Conservation (phyloP, 2,329 filamentous ascomycete genomes). For the Ceratocystis eucalypticola region DNA sequence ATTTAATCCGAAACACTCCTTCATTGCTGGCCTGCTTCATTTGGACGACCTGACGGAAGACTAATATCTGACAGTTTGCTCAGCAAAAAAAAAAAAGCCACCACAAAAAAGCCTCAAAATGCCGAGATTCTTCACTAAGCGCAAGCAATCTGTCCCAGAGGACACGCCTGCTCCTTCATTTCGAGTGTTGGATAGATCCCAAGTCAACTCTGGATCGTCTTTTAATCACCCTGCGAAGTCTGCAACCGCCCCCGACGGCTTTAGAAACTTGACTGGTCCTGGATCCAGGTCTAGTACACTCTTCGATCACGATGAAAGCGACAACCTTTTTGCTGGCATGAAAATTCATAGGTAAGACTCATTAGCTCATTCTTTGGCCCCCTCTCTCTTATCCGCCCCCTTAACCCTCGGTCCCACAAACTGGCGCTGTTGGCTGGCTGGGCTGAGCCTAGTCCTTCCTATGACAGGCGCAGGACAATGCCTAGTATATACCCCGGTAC, state of each 20-base stretch:
- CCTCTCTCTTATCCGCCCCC: background rate
- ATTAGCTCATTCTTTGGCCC: conserved; percentile 21
- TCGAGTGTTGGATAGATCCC: conserved; percentile 43
- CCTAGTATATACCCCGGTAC: conserved; percentile 6
- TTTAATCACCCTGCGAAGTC: conserved; percentile 13
- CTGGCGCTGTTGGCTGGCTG: background rate
- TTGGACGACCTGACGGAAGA: background rate
- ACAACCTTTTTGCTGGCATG: conserved; percentile 46
- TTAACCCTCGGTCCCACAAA: conserved; percentile 3
- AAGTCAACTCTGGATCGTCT: conserved; percentile 22
- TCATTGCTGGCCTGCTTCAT: background rate
- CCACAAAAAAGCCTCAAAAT: conserved; percentile 31
- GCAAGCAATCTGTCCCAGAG: conserved; percentile 45
- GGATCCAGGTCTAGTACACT: conserved; percentile 29
- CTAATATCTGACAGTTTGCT: conserved; percentile 4
- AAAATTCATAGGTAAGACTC: conserved; percentile 42
- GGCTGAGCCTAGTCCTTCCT: background rate
- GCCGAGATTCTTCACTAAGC: conserved; percentile 50
- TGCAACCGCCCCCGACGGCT: conserved; percentile 28
- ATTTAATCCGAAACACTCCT: conserved; percentile 6
- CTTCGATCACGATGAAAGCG: conserved; percentile 34
- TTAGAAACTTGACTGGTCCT: conserved; percentile 37
- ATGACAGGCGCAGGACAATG: conserved; percentile 7
- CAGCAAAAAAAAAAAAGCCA: background rate
- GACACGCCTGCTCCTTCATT: conserved; percentile 41